phyloP scores from a whole-genome alignment of 2,329 filamentous ascomycete genomes.

The Bipolaris bicolor region DNA sequence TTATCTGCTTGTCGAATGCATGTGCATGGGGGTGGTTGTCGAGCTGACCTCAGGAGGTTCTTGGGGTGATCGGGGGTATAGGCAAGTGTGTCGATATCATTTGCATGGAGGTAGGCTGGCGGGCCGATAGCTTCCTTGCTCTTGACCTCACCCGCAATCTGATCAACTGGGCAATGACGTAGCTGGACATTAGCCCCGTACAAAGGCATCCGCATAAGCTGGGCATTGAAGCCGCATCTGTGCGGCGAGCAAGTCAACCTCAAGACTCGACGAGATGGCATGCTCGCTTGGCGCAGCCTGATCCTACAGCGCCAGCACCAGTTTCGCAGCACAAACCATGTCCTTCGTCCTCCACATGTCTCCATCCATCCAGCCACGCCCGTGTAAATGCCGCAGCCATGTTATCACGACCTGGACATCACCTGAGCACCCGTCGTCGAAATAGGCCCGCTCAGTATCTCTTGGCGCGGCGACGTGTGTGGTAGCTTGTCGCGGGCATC shows the following conservation, averaged over 20 bases:
- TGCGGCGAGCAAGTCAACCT: background rate
- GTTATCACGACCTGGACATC: background rate
- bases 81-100: background rate
- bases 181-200: background rate
- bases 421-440: background rate
- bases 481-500: background rate
- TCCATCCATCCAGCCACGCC: background rate
- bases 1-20: background rate
- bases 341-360: background rate
- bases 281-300: background rate
- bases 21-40: background rate
- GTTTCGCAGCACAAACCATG: background rate
- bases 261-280: background rate
- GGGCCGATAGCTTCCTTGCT: slow-evolving; percentile 3
- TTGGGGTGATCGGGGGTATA: background rate
- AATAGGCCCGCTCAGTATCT: background rate
- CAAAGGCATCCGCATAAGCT: background rate
- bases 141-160: background rate
- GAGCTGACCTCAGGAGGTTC: background rate
- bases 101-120: background rate
- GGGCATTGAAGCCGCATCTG: background rate
- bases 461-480: background rate
- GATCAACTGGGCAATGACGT: background rate
- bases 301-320: background rate
- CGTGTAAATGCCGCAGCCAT: slow-evolving; percentile 1